Evolutionary conservation across 2,329 filamentous ascomycete genomes (phyloP).

Genomic region (Calonectria honghensis): DNA sequence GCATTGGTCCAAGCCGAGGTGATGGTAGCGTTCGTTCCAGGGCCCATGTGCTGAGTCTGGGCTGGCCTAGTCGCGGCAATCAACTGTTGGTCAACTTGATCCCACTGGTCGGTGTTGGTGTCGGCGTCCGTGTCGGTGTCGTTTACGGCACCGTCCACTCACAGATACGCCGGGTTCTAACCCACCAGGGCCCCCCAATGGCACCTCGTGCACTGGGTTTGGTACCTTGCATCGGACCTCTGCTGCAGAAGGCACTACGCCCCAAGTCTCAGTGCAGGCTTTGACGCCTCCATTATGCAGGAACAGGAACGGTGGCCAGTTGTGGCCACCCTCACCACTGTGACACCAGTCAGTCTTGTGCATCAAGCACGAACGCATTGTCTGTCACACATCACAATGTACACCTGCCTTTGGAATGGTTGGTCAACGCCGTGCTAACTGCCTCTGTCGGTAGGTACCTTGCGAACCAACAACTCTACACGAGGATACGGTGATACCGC

Average conservation of each 20-base stretch:
- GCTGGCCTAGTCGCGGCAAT: conserved; percentile 12
- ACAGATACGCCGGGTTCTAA: conserved; percentile 27
- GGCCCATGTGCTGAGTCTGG: conserved; percentile 27
- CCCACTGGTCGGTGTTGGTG: conserved; percentile 14
- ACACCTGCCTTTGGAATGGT: conserved; percentile 10
- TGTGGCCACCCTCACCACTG: conserved; percentile 46
- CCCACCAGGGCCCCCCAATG: conserved; percentile 10
- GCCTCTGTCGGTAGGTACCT: conserved; percentile 5
- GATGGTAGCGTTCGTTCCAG: conserved; percentile 20
- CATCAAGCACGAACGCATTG: conserved; percentile 39
- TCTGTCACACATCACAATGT: conserved; percentile 32
- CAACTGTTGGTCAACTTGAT: conserved; percentile 1
- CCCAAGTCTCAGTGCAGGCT: conserved; percentile 38
- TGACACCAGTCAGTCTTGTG: conserved; percentile 39
- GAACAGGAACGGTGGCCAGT: conserved; percentile 54
- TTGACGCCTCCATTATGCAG: conserved; percentile 54
- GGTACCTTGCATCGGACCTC: conserved; percentile 55
- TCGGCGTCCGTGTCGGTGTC: conserved; percentile 36
- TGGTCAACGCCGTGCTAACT: conserved; percentile 4
- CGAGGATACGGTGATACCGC: conserved; percentile 7
- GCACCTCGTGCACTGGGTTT: conserved; percentile 43
- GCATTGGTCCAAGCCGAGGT: conserved; percentile 30
- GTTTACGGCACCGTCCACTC: conserved; percentile 41
- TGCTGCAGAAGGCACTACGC: conserved; percentile 48
- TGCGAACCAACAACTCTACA: conserved; percentile 25